Percentiles rank a stretch among this genome's conserved stretches.
Evolutionary conservation across 495 filamentous ascomycete species (phyloP).

Genomic region (Talaromyces adpressus): DNA sequence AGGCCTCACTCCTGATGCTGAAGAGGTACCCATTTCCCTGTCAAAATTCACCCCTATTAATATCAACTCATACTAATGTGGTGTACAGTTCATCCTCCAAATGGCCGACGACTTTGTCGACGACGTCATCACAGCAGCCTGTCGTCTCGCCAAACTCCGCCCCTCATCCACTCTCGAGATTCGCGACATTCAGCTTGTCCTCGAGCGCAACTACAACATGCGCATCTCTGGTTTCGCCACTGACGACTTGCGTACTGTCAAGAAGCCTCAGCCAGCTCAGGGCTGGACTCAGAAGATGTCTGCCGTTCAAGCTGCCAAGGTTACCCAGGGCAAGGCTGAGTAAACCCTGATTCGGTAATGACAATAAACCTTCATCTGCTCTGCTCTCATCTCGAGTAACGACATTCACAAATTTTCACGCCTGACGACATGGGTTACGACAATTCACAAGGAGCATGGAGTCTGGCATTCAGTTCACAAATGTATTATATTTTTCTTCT

Average conservation of each 20-base stretch:
- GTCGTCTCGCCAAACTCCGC: slow-evolving; percentile 85
- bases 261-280: slow-evolving; percentile 78
- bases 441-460: not conserved
- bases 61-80: slow-evolving; percentile 3
- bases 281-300: slow-evolving; percentile 95
- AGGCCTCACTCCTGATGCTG: slow-evolving; percentile 79
- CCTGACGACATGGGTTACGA: not conserved
- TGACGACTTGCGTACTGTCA: slow-evolving; percentile 88
- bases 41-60: not conserved
- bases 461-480: not conserved
- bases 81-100: slow-evolving; percentile 65
- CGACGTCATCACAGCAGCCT: slow-evolving; percentile 76
- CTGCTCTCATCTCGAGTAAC: too few relatives aligned
- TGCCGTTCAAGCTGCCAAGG: slow-evolving; percentile 87
- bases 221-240: slow-evolving; percentile 90
- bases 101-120: slow-evolving; percentile 95
- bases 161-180: slow-evolving; percentile 84
- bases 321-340: slow-evolving; percentile 41
- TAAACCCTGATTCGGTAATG: slow-evolving; percentile 4
- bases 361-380: too few relatives aligned
- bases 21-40: slow-evolving; percentile 62
- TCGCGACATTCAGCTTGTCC: slow-evolving; percentile 86
- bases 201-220: slow-evolving; percentile 97
- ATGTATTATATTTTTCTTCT: not conserved
- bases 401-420: not conserved